Percentiles rank a stretch among this genome's conserved stretches.
Conservation (phyloP, 1,139 yeast species). For the Sugiyamaella neomexicana region DNA sequence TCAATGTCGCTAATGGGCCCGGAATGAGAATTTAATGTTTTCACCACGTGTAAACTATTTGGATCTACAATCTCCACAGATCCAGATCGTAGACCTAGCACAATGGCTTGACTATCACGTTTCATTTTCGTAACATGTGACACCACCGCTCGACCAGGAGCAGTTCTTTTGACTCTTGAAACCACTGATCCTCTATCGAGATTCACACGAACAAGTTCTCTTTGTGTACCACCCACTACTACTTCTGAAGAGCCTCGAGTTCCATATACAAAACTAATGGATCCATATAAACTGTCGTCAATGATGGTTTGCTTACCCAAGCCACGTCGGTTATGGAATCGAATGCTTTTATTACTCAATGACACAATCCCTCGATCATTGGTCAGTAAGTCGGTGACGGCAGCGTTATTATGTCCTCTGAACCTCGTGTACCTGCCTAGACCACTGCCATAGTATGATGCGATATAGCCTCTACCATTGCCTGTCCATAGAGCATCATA, state of each 20-base stretch:
- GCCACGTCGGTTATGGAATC: slow-evolving; percentile 42
- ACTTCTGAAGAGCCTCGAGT: slow-evolving; percentile 42
- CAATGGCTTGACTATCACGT: slow-evolving; percentile 47
- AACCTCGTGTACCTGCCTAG: slow-evolving; percentile 48
- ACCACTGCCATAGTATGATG: slow-evolving; percentile 48
- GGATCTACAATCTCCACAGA: slow-evolving; percentile 78
- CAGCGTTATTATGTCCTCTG: slow-evolving; percentile 32
- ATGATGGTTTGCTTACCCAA: slow-evolving; percentile 32
- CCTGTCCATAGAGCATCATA: slow-evolving; percentile 86
- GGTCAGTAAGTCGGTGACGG: slow-evolving; percentile 39
- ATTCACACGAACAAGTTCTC: slow-evolving; percentile 59
- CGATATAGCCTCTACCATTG: slow-evolving; percentile 54
- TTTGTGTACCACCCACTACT: slow-evolving; percentile 50
- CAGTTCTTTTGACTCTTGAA: slow-evolving; percentile 10
- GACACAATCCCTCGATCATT: slow-evolving; percentile 40
- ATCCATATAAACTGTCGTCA: slow-evolving; percentile 36
- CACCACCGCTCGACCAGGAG: slow-evolving; percentile 25
- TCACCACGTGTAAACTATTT: slow-evolving; percentile 52
- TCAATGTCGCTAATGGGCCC: slow-evolving; percentile 78
- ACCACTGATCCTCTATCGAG: slow-evolving; percentile 51
- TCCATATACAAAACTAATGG: slow-evolving; percentile 37
- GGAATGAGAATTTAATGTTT: slow-evolving; percentile 69
- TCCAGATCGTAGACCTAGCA: slow-evolving; percentile 70
- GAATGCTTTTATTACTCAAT: slow-evolving; percentile 37
- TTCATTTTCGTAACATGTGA: slow-evolving; percentile 43